Base-by-base conservation (phyloP, 257 asterid species). In the Datura wrightii region DNA sequence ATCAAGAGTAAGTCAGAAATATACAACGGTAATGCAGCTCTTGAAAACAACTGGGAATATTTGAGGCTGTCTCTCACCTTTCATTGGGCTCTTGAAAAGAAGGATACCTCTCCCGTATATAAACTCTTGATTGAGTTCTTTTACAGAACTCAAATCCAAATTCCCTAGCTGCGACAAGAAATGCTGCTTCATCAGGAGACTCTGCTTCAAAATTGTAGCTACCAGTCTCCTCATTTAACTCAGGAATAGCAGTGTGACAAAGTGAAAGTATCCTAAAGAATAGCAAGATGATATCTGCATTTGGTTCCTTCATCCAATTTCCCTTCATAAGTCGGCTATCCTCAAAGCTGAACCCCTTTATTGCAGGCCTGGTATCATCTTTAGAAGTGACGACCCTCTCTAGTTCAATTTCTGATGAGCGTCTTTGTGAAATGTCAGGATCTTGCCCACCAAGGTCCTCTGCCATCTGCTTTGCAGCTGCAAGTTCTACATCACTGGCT, bases 221-320 rank as follows among this genome's bases (percentile, higher is more conserved):
- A 55, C 99, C 98, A 6, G 97, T 92, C 78, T 92, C 98, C 86
- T 92, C 89, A 83, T 92, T 93, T 86, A 90, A 70, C 91, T 96
- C 99, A 5, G 99, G 99, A 87, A 96, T 93, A 70, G 99, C 99
- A 44, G 97, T 89, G 87, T 96, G 99, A 86, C 99, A 96, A 84
- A 96, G 84, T 60, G 97, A 88, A 10, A 96, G 92, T 91, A 96
- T 93, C 86, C 97, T 90, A 88, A 96, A 93, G 85, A 94, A 94
- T 24, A 96, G 89, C 90, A 91, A 86, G 84, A 96, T 87, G 83
- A 83, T 79, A 85, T 93, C 97, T 78, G 86, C 88, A 71, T 87
- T 90, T 24, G 96, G 92, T 83, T 96, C 98, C n/a, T 90, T 92
- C 34, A 85, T 18, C 99, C 99, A 96, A 89, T 89, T 91, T 85